Base-by-base conservation (phyloP, 2,329 filamentous ascomycete species). In the Microdochium paspali region DNA sequence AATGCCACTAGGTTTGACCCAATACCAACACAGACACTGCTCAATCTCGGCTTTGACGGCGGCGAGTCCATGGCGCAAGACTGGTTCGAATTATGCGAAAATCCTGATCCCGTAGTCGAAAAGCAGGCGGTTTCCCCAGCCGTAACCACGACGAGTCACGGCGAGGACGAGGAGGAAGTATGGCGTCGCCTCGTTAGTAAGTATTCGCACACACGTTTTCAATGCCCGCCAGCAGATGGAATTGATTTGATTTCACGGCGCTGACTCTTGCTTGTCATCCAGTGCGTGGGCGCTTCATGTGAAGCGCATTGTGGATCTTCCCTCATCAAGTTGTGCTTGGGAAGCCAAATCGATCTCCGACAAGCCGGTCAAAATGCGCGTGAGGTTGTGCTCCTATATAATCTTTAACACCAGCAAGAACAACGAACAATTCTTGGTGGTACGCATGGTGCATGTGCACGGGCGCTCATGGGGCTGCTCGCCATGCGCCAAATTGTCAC, bases 81-180 rank as follows among this genome's bases (percentile, higher is more conserved):
- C 46, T 64, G 63, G 47, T 53, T 62, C 26, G 58, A 63, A 35
- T 50, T 64, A 5, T 64, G 61, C 46, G 59, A 61, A 32, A 63
- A 64, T 45, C 59, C 61, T 12, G 61, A 64, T 30, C 61, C 61
- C 15, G 53, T 63, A 13, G n/a, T n/a, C n/a, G 57, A 63, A 7
- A 55, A 24, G 42, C 42, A 12, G 23, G n/a, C 42, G 13, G 23
- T 25, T 6, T 44, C 53, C 28, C 56, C 57, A 1, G 55, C 56
- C 7, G 52, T 55, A 18, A 50, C 53, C 2, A 53, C 57, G 10
- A 50, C 44, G 42, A 54, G 58, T 24, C 58, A 62, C 42, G 53
- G 58, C 46, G 61, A 64, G 46, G 61, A 64, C 26, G 60, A 64
- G 51, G 60, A 64, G 45, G 58, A 56, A 15, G 53, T 64, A 12